Evolutionary conservation across 2,329 filamentous ascomycete genomes (phyloP).

Genomic region (Fusarium clavum): DNA sequence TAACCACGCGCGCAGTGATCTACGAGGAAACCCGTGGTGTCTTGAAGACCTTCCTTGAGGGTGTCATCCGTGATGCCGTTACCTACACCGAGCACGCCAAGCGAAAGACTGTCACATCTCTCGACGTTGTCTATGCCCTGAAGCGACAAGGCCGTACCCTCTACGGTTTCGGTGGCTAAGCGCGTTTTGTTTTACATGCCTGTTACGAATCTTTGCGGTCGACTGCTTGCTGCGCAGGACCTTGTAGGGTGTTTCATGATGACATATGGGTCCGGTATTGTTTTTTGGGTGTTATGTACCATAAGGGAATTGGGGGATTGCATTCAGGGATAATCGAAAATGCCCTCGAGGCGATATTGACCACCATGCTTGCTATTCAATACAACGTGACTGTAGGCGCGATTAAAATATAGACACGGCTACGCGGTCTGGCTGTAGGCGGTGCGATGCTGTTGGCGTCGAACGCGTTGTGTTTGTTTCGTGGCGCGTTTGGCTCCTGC

Average conservation of each 20-base stretch:
- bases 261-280: constrained; percentile 57
- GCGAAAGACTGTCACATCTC: constrained; percentile 83
- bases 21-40: constrained; percentile 84
- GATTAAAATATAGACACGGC: not conserved
- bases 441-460: not conserved
- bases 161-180: constrained; percentile 90
- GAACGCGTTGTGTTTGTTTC: not conserved
- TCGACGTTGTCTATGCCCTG: constrained; percentile 75
- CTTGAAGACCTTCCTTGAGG: constrained; percentile 81
- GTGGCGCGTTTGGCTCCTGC: not conserved
- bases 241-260: constrained; percentile 56
- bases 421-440: not conserved
- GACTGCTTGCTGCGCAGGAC: constrained; percentile 32
- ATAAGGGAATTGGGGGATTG: constrained; percentile 57
- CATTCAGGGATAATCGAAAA: constrained; percentile 52
- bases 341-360: constrained; percentile 45
- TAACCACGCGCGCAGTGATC: constrained; percentile 72
- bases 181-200: constrained; percentile 46
- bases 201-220: constrained; percentile 52
- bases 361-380: constrained; percentile 7
- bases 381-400: not conserved
- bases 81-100: constrained; percentile 85
- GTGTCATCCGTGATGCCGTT: constrained; percentile 80
- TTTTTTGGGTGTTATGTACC: constrained; percentile 59
- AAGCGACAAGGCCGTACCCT: constrained; percentile 80